phyloP scores from a whole-genome alignment of 148 eudicot genomes.

The Rhododendron mucronatum region DNA sequence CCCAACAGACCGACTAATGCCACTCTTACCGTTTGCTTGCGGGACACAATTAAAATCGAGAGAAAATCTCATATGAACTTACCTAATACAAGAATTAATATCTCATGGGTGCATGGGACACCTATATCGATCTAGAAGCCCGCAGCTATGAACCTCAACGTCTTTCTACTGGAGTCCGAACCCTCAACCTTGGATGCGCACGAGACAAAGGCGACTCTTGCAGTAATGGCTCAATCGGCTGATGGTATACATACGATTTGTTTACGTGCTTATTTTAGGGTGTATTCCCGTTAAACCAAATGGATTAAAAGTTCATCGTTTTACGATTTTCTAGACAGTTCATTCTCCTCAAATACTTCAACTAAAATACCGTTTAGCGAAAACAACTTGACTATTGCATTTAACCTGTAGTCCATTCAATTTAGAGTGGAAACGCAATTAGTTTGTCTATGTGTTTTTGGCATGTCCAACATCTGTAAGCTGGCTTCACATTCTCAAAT shows the following conservation, averaged over 20 bases:
- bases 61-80: neutral
- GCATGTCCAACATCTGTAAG: neutral
- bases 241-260: neutral
- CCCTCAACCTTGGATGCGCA: too few species aligned
- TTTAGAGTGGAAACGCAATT: too few species aligned
- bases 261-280: neutral
- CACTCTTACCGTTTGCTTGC: too few species aligned
- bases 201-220: neutral
- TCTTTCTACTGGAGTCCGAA: too few species aligned
- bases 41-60: neutral
- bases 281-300: neutral
- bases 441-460: neutral
- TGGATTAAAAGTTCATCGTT: too few species aligned
- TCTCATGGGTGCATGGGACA: neutral
- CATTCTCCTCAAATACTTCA: too few species aligned
- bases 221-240: neutral
- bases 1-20: neutral
- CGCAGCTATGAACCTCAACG: neutral
- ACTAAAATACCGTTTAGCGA: too few species aligned
- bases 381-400: too few species aligned
- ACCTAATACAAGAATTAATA: neutral
- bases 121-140: neutral
- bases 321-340: too few species aligned
- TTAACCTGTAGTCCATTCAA: too few species aligned
- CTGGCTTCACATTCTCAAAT: neutral